Evolutionary conservation across 495 filamentous ascomycete species (phyloP).

Genomic region (Polyplosphaeria fusca): DNA sequence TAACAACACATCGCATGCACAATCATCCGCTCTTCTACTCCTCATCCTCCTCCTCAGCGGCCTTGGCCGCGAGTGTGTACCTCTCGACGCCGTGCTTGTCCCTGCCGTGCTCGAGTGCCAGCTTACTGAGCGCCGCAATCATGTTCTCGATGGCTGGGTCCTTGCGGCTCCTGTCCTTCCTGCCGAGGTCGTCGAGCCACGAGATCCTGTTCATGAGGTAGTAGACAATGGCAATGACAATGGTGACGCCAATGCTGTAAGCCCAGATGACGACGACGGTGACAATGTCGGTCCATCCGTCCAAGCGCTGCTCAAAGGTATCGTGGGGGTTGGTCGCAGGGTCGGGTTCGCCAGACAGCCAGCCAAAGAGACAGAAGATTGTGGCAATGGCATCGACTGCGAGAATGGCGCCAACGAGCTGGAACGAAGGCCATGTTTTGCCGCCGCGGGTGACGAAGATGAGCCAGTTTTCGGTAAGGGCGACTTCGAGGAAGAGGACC

Average conservation of each 20-base stretch:
- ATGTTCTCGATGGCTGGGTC: conserved; percentile 82
- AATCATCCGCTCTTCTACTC: too few relatives aligned
- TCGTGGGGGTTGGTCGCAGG: conserved; percentile 47
- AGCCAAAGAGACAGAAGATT: conserved; percentile 71
- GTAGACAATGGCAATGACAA: conserved; percentile 77
- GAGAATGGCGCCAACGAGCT: conserved; percentile 68
- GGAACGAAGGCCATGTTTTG: conserved; percentile 69
- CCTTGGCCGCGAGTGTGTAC: conserved; percentile 59
- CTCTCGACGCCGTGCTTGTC: conserved; percentile 53
- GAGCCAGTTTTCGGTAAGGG: conserved; percentile 74
- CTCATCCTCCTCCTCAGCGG: conserved; percentile 67
- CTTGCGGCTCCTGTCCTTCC: conserved; percentile 68
- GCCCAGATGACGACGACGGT: conserved; percentile 76
- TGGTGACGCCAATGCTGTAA: conserved; percentile 73
- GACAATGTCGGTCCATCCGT: conserved; percentile 68
- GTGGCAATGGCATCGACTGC: conserved; percentile 67
- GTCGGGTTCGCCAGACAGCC: conserved; percentile 52
- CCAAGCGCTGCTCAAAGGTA: conserved; percentile 49
- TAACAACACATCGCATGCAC: too few relatives aligned
- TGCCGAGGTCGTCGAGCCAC: conserved; percentile 71
- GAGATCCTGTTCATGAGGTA: conserved; percentile 66
- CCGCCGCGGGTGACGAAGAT: conserved; percentile 76
- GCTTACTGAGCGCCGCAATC: conserved; percentile 69
- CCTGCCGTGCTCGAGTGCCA: conserved; percentile 69
- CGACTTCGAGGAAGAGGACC: conserved; percentile 71